These are phyloP conservation scores for Mimosa pudica DNA, from an alignment of 306 rosid genomes.

Conservation along the genomic window DNA sequence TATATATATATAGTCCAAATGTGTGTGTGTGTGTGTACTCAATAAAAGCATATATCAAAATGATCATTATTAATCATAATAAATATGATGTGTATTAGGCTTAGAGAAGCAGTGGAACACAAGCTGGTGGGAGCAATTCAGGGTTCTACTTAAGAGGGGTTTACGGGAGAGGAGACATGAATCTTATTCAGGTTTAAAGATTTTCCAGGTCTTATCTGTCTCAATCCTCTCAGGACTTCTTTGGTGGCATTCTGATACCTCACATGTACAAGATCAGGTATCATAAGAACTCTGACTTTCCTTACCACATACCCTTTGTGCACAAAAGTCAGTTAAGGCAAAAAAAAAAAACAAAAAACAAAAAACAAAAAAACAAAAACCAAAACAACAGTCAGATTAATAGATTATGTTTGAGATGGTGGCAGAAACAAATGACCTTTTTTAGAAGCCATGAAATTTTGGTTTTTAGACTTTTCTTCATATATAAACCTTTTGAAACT, in stretches of 20 bases:
- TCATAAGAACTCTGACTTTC: not conserved
- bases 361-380: too few relatives aligned
- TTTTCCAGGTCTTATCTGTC: constrained; percentile 88
- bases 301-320: not conserved
- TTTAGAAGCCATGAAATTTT: too few relatives aligned
- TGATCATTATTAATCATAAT: not conserved
- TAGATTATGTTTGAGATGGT: too few relatives aligned
- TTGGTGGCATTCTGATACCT: constrained; percentile 84
- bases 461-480: too few relatives aligned
- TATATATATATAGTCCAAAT: too few relatives aligned
- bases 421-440: not conserved
- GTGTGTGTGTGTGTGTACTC: not conserved
- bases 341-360: too few relatives aligned
- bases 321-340: not conserved
- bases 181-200: constrained; percentile 82
- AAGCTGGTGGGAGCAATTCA: constrained; percentile 85
- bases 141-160: constrained; percentile 77
- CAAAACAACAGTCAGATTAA: not conserved
- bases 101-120: constrained; percentile 65
- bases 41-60: constrained; percentile 18
- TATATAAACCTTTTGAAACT: not conserved
- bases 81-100: constrained; percentile 34
- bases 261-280: constrained; percentile 90
- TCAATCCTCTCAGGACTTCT: constrained; percentile 81
- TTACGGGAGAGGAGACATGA: constrained; percentile 81